Evolutionary conservation across 306 rosid species (phyloP).

Genomic region (Pterocarpus macrocarpus): DNA sequence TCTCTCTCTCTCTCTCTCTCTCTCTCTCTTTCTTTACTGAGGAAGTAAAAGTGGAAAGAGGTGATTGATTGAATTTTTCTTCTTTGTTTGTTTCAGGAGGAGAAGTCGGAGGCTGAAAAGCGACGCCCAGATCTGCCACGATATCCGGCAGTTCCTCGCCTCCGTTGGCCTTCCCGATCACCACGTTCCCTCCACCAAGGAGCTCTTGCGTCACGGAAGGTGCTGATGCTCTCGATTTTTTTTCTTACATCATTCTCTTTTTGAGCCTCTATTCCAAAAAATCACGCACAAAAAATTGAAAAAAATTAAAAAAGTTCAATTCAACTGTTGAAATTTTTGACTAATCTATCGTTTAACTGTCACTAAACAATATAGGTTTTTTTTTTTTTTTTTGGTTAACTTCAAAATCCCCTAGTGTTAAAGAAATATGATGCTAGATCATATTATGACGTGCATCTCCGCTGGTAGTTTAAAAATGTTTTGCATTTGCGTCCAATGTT

Average conservation of each 20-base stretch:
- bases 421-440: background rate
- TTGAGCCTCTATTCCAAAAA: background rate
- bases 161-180: conserved; percentile 73
- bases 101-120: conserved; percentile 66
- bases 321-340: background rate
- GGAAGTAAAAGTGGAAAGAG: background rate
- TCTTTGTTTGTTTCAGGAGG: conserved; percentile 51
- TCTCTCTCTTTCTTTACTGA: background rate
- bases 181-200: conserved; percentile 80
- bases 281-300: too few relatives aligned
- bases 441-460: background rate
- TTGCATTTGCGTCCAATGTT: background rate
- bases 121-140: conserved; percentile 79
- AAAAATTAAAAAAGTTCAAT: background rate
- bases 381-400: too few relatives aligned
- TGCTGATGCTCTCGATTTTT: conserved; percentile 24
- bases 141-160: conserved; percentile 67
- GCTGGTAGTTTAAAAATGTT: background rate
- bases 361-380: background rate
- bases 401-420: background rate
- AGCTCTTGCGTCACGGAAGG: conserved; percentile 85
- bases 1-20: background rate
- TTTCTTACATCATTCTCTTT: background rate
- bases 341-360: background rate
- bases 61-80: background rate